Percentiles rank a stretch among this genome's conserved stretches.
Evolutionary conservation across 2,329 filamentous ascomycete genomes (phyloP).

Genomic region (Xylariales sp.): DNA sequence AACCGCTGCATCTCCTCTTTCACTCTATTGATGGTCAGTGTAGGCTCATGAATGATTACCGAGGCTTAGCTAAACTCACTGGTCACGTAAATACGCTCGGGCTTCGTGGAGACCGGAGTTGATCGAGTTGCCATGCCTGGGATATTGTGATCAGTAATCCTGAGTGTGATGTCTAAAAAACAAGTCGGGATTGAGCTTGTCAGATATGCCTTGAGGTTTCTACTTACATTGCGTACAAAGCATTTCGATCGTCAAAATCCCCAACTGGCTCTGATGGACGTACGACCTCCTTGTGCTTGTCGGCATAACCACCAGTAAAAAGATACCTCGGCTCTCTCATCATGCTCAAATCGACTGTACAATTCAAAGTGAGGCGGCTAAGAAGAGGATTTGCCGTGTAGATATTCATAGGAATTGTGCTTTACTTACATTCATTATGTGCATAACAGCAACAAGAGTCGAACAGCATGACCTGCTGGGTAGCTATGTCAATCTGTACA

Average conservation of each 20-base stretch:
- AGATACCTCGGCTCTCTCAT: too few relatives aligned
- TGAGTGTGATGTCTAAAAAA: too few relatives aligned
- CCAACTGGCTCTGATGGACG: background rate
- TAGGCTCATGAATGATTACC: too few relatives aligned
- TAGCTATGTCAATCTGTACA: slow-evolving; percentile 16
- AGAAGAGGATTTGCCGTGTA: background rate
- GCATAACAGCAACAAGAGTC: slow-evolving; percentile 31
- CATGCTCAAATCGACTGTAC: background rate
- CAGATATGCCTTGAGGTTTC: background rate
- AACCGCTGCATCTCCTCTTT: background rate
- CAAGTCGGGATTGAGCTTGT: background rate
- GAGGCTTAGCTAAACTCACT: too few relatives aligned
- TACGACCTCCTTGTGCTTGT: too few relatives aligned
- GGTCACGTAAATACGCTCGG: too few relatives aligned
- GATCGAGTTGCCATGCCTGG: background rate
- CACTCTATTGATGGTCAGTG: background rate
- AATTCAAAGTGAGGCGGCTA: background rate
- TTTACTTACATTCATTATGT: slow-evolving; percentile 33
- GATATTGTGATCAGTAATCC: background rate
- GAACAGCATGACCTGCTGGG: slow-evolving; percentile 26
- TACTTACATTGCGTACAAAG: background rate
- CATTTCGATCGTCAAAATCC: background rate
- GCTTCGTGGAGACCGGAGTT: too few relatives aligned
- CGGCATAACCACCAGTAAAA: too few relatives aligned
- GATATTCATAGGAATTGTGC: slow-evolving; percentile 7